Conservation (phyloP, 768 basidiomycete species). For the Leccinum subtestaceum region DNA sequence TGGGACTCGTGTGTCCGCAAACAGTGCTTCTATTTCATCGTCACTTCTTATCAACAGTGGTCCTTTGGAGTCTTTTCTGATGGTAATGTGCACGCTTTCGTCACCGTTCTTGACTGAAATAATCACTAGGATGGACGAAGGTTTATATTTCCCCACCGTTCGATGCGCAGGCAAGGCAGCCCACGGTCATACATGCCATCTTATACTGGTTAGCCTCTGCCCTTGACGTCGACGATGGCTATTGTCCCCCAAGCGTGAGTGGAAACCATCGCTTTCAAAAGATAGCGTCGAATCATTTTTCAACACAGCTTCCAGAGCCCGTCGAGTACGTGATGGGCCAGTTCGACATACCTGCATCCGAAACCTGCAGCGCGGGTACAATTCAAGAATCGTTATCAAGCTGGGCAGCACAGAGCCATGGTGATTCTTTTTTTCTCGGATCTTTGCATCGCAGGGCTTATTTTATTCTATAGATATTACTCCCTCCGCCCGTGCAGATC, state of each 20-base stretch:
- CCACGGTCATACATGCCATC: conserved; percentile 50
- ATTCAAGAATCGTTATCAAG: conserved; percentile 31
- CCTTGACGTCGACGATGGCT: conserved; percentile 32
- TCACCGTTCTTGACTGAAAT: neutral
- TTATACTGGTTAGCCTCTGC: conserved; percentile 59
- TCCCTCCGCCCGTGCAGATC: conserved; percentile 20
- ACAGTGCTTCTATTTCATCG: conserved; percentile 52
- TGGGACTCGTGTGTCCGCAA: conserved; percentile 55
- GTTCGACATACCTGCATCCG: conserved; percentile 25
- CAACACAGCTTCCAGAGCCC: conserved; percentile 30
- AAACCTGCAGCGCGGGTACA: conserved; percentile 13
- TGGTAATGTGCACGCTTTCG: conserved; percentile 33
- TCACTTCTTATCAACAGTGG: conserved; percentile 62
- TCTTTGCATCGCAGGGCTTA: neutral
- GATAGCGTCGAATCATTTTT: neutral
- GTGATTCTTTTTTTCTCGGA: conserved; percentile 11
- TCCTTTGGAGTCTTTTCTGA: conserved; percentile 59
- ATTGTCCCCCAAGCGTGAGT: conserved; percentile 26
- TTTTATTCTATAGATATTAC: conserved; percentile 18
- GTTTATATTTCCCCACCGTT: conserved; percentile 51
- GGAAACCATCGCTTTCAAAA: neutral
- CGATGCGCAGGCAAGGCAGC: conserved; percentile 38
- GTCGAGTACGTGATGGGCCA: conserved; percentile 31
- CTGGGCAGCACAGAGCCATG: conserved; percentile 30
- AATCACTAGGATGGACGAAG: conserved; percentile 46